Conservation (phyloP, 139 green algal species). For the Ettlia oleoabundans region DNA sequence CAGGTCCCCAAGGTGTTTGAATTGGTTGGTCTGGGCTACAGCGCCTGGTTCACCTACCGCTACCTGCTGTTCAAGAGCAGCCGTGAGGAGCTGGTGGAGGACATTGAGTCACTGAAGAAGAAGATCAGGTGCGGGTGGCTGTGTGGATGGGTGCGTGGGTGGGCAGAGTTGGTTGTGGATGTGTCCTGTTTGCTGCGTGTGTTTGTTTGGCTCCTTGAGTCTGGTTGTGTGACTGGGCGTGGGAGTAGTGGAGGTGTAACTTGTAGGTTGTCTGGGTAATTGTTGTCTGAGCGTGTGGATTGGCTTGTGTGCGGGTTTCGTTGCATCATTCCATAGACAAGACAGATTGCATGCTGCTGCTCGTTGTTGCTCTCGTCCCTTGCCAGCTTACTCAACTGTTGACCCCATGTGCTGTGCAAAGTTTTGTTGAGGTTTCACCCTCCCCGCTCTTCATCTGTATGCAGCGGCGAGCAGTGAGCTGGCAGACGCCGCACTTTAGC, state of each 20-base stretch:
- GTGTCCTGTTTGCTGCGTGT: neutral
- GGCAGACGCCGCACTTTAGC: neutral
- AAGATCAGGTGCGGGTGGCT: constrained; percentile 82
- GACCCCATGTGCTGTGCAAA: no score
- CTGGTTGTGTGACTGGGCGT: no score
- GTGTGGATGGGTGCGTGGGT: neutral
- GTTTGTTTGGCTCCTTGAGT: neutral
- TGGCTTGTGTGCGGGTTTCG: neutral
- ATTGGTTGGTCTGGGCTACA: constrained; percentile 97
- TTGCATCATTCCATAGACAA: neutral
- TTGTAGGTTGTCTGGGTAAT: neutral
- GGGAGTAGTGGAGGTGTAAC: no score
- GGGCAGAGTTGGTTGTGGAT: neutral
- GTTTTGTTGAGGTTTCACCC: no score
- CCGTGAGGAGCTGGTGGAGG: constrained; percentile 92
- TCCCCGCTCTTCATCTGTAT: neutral
- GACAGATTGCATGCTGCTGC: neutral
- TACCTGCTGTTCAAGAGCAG: constrained; percentile 99
- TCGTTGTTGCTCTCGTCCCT: no score
- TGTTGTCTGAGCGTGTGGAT: neutral
- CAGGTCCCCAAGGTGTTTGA: constrained; percentile 98
- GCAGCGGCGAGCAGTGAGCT: constrained; percentile 27
- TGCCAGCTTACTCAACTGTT: no score
- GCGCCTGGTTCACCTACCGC: constrained; percentile 97
- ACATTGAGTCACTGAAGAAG: constrained; percentile 94